These are phyloP conservation scores for Vitis amurensis DNA, from an alignment of 164 flowering plant genomes.

Conservation along the genomic window DNA sequence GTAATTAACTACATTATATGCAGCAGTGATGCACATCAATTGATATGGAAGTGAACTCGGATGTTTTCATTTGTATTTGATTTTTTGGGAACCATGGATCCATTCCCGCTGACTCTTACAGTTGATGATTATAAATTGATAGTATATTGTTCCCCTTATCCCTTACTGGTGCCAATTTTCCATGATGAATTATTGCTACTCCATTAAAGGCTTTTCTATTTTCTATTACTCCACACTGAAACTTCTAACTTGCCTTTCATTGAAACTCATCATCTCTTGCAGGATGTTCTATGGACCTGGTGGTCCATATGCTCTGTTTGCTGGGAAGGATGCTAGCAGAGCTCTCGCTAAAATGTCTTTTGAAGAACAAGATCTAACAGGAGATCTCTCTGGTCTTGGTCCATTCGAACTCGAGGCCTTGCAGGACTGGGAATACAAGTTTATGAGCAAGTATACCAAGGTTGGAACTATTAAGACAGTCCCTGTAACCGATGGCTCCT, in stretches of 20 bases:
- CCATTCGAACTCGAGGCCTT: conserved; percentile 89
- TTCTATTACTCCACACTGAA: background rate
- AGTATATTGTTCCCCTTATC: too few species aligned
- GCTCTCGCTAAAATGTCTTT: conserved; percentile 99
- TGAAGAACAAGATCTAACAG: conserved; percentile 87
- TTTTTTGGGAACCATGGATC: too few species aligned
- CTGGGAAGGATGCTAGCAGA: conserved; percentile 96
- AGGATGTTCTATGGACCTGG: conserved; percentile 99
- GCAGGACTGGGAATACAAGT: conserved; percentile 98
- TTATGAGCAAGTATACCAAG: conserved; percentile 92
- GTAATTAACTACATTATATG: too few species aligned
- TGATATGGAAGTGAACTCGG: too few species aligned
- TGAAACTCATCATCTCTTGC: conserved; percentile 15
- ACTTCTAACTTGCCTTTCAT: background rate
- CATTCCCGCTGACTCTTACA: too few species aligned
- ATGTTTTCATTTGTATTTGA: too few species aligned
- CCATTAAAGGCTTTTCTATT: background rate
- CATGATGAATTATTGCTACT: too few species aligned
- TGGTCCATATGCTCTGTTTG: conserved; percentile 93
- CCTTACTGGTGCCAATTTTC: too few species aligned
- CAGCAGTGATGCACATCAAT: too few species aligned
- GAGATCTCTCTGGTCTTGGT: conserved; percentile 86
- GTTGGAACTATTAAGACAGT: conserved; percentile 70
- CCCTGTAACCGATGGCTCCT: conserved; percentile 33
- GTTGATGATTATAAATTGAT: too few species aligned